These are phyloP conservation scores for Tulasnella sp. DNA, from an alignment of 768 basidiomycete species.

Conservation along the genomic window DNA sequence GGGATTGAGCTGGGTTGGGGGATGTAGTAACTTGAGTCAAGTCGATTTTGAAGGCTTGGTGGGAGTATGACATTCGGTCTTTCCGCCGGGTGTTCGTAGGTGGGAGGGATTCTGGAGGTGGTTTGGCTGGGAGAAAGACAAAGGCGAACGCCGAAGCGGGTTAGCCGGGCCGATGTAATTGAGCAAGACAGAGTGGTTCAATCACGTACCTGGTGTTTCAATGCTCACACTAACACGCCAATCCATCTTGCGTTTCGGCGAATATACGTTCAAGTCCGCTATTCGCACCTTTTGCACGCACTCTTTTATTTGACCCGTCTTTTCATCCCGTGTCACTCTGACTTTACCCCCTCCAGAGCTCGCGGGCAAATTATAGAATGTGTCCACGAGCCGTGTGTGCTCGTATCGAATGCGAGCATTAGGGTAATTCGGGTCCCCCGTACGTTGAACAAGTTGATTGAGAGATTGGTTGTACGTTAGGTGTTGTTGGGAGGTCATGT, in stretches of 20 bases:
- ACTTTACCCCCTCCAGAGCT: slow-evolving; percentile 50
- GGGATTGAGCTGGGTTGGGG: slow-evolving; percentile 30
- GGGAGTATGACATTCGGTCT: slow-evolving; percentile 87
- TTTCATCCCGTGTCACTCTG: slow-evolving; percentile 80
- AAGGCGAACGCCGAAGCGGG: not conserved
- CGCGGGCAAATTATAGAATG: slow-evolving; percentile 56
- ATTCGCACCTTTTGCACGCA: slow-evolving; percentile 76
- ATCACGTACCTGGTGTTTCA: slow-evolving; percentile 75
- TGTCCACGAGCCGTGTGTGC: slow-evolving; percentile 75
- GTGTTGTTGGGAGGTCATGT: slow-evolving; percentile 85
- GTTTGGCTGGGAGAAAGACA: not conserved
- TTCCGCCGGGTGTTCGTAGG: slow-evolving; percentile 57
- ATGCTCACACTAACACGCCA: slow-evolving; percentile 90
- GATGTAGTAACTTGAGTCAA: slow-evolving; percentile 80
- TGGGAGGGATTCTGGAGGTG: not conserved
- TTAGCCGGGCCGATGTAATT: not conserved
- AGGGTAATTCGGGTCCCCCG: slow-evolving; percentile 49
- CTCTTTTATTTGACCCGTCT: slow-evolving; percentile 60
- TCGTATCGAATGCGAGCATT: slow-evolving; percentile 58
- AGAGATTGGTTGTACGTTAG: slow-evolving; percentile 79
- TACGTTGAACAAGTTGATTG: slow-evolving; percentile 68
- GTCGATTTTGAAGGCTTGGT: slow-evolving; percentile 91
- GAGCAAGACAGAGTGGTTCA: not conserved
- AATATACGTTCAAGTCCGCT: slow-evolving; percentile 81
- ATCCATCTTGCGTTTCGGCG: slow-evolving; percentile 77